Percentiles rank a stretch among this genome's conserved stretches.
Evolutionary conservation across 2,329 filamentous ascomycete species (phyloP).

Genomic region (Juglanconis juglandina): DNA sequence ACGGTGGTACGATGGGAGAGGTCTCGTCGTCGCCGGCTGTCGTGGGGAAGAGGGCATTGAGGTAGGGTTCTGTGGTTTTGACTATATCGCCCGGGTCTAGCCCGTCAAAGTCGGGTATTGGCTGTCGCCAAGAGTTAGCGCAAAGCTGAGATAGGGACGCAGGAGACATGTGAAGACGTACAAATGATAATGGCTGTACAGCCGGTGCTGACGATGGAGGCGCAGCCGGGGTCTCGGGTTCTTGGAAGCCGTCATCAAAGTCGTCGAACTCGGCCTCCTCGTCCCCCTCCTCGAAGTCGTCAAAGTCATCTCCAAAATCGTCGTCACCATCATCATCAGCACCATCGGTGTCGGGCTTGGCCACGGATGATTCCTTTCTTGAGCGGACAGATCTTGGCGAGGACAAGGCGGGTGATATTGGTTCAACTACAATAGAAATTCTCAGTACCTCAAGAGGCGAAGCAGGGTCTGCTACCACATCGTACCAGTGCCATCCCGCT

Average conservation of each 20-base stretch:
- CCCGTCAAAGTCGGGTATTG: conserved; percentile 65
- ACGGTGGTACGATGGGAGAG: conserved; percentile 47
- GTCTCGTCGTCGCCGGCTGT: conserved; percentile 45
- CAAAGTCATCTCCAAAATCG: conserved; percentile 59
- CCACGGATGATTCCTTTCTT: conserved; percentile 30
- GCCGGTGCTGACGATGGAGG: conserved; percentile 23
- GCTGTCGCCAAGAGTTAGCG: conserved; percentile 38
- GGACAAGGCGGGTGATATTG: conserved; percentile 33
- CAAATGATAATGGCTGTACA: conserved; percentile 28
- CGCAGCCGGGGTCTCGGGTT: conserved; percentile 50
- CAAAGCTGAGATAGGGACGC: not conserved
- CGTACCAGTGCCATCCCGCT: conserved; percentile 33
- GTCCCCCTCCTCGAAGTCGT: conserved; percentile 60
- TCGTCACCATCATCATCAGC: conserved; percentile 31
- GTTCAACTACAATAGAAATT: conserved; percentile 34
- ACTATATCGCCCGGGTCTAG: conserved; percentile 59
- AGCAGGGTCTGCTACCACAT: conserved; percentile 28
- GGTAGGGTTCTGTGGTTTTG: conserved; percentile 60
- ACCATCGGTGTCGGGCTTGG: conserved; percentile 20
- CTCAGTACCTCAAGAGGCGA: conserved; percentile 25
- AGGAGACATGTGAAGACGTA: conserved; percentile 17
- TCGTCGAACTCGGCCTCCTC: conserved; percentile 60
- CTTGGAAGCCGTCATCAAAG: conserved; percentile 70
- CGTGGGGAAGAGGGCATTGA: conserved; percentile 64
- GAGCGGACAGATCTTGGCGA: conserved; percentile 27